phyloP scores from a whole-genome alignment of 495 filamentous ascomycete genomes.

The Cercophora sp. region DNA sequence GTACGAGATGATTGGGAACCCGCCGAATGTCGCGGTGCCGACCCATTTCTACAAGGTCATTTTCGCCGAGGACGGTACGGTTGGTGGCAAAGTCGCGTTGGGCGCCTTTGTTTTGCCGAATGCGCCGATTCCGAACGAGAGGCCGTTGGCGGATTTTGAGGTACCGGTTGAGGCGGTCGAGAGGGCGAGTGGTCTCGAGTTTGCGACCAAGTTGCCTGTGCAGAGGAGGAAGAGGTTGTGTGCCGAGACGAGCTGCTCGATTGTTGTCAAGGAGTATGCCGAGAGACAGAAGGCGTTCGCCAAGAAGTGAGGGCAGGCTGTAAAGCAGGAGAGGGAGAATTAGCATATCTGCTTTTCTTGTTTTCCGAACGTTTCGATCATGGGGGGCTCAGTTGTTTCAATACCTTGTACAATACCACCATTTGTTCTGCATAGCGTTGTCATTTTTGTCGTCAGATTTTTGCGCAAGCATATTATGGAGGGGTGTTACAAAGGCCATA shows the following conservation, averaged over 20 bases:
- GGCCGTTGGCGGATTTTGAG: slow-evolving; percentile 82
- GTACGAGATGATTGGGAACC: slow-evolving; percentile 95
- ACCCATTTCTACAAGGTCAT: slow-evolving; percentile 99
- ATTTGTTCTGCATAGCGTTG: too few species aligned
- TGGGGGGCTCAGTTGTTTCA: too few species aligned
- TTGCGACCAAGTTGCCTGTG: slow-evolving; percentile 71
- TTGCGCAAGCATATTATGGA: too few species aligned
- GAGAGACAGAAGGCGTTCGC: slow-evolving; percentile 52
- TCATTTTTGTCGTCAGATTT: too few species aligned
- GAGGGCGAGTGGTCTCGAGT: slow-evolving; percentile 86
- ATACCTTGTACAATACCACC: too few species aligned
- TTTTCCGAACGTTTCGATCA: too few species aligned
- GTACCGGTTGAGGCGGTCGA: slow-evolving; percentile 90
- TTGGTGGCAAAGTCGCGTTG: slow-evolving; percentile 73
- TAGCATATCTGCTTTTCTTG: too few species aligned
- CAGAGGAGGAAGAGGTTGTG: slow-evolving; percentile 76
- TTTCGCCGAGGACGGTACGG: slow-evolving; percentile 78
- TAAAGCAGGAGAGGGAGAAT: too few species aligned
- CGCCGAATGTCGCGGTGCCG: slow-evolving; percentile 91
- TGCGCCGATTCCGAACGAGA: slow-evolving; percentile 80
- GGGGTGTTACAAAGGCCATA: too few species aligned
- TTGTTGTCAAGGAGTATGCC: slow-evolving; percentile 76
- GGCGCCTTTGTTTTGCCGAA: slow-evolving; percentile 96
- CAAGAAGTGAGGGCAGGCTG: slow-evolving; percentile 2
- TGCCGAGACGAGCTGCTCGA: slow-evolving; percentile 73